Evolutionary conservation across 257 asterid species (phyloP).

Genomic region (Eucommia ulmoides): DNA sequence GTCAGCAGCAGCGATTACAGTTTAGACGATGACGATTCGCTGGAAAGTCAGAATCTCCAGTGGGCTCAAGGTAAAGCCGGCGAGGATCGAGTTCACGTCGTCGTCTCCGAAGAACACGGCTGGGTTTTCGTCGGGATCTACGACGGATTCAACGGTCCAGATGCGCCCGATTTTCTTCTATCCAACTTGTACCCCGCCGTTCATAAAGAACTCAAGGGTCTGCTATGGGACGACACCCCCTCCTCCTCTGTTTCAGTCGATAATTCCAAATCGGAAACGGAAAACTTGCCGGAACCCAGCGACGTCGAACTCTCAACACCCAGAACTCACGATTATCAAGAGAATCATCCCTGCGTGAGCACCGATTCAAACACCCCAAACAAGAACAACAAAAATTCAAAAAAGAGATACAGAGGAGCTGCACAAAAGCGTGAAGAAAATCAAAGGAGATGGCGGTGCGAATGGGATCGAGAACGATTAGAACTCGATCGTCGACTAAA

Average conservation of each 20-base stretch:
- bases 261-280: conserved; percentile 4
- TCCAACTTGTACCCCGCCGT: conserved; percentile 74
- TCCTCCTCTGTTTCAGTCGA: conserved; percentile 22
- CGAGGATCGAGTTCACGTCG: conserved; percentile 94
- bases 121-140: conserved; percentile 96
- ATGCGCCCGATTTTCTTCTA: conserved; percentile 79
- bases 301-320: conserved; percentile 30
- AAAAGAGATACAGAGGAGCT: conserved; percentile 36
- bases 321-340: conserved; percentile 47
- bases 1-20: conserved; percentile 56
- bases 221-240: conserved; percentile 68
- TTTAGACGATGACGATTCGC: conserved; percentile 56
- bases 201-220: conserved; percentile 76
- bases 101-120: conserved; percentile 84
- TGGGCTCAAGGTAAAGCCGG: conserved; percentile 99
- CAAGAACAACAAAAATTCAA: conserved; percentile 27
- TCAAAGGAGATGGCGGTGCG: conserved; percentile 83
- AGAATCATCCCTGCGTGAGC: conserved; percentile 31
- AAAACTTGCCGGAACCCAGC: conserved; percentile 7
- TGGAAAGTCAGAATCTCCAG: conserved; percentile 58
- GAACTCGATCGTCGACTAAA: conserved; percentile 77
- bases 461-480: conserved; percentile 83
- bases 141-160: conserved; percentile 94
- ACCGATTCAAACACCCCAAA: conserved; percentile 17
- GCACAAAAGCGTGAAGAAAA: conserved; percentile 82